Percentiles rank a stretch among this genome's conserved stretches.
Evolutionary conservation across 1,284 basidiomycete species (phyloP).

Genomic region (Leccinum angustisporum): DNA sequence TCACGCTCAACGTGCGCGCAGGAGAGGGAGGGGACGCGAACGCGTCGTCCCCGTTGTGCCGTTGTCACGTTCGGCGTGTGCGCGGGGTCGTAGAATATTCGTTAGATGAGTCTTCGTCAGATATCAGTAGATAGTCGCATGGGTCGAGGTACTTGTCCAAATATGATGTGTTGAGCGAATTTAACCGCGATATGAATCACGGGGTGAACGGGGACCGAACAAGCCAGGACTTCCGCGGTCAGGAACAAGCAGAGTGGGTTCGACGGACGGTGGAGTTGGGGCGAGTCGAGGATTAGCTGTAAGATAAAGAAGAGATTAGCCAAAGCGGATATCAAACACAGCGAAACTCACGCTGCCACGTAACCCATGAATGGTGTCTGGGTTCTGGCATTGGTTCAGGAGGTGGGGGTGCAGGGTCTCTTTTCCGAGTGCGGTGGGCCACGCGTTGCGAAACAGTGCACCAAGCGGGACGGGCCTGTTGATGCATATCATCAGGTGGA

Average conservation of each 20-base stretch:
- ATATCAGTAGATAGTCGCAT: constrained; percentile 8
- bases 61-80: too few species aligned
- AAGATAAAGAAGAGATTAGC: constrained; percentile 9
- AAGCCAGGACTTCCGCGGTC: constrained; percentile 55
- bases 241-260: constrained; percentile 56
- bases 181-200: constrained; percentile 36
- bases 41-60: too few species aligned
- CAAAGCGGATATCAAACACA: constrained; percentile 10
- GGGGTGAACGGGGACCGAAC: constrained; percentile 62
- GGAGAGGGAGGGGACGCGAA: too few species aligned
- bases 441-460: constrained; percentile 45
- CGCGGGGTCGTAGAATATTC: constrained; percentile 16
- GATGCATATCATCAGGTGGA: constrained; percentile 41
- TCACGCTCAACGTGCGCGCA: too few species aligned
- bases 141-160: neutral
- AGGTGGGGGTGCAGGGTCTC: constrained; percentile 24
- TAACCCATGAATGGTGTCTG: constrained; percentile 48
- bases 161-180: neutral
- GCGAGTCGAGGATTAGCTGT: constrained; percentile 47
- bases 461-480: constrained; percentile 54
- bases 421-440: constrained; percentile 43
- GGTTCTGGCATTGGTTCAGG: constrained; percentile 37
- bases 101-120: constrained; percentile 20
- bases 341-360: constrained; percentile 64
- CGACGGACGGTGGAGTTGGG: constrained; percentile 49